Evolutionary conservation across 768 basidiomycete species (phyloP).

Genomic region (Tephrocybe sp.): DNA sequence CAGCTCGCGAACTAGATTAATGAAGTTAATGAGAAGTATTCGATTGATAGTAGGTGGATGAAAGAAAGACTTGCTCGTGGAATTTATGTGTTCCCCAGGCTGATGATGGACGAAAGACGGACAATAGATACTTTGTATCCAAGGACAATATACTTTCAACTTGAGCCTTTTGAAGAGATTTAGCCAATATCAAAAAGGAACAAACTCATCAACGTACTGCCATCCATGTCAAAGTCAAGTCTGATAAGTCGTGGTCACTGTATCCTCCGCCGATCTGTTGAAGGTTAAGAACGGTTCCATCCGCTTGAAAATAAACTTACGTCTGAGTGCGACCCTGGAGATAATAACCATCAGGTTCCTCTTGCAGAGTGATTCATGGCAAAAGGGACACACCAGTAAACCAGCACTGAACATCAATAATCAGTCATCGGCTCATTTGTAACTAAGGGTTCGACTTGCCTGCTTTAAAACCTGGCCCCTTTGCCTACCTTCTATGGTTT

Average conservation of each 20-base stretch:
- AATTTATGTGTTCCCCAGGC: conserved; percentile 63
- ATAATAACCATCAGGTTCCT: background rate
- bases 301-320: conserved; percentile 18
- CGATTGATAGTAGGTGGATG: background rate
- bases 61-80: conserved; percentile 53
- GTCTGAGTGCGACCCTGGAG: conserved; percentile 40
- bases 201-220: conserved; percentile 36
- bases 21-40: conserved; percentile 1
- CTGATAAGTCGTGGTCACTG: conserved; percentile 64
- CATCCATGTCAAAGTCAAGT: conserved; percentile 67
- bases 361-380: background rate
- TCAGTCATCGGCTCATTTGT: background rate
- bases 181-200: background rate
- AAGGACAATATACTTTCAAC: conserved; percentile 55
- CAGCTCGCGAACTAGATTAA: conserved; percentile 44
- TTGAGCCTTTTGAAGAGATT: conserved; percentile 44
- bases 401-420: conserved; percentile 53
- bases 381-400: conserved; percentile 50
- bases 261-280: conserved; percentile 71
- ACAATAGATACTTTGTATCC: conserved; percentile 51
- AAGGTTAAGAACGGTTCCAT: background rate
- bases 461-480: conserved; percentile 66
- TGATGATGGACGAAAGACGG: conserved; percentile 49
- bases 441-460: conserved; percentile 30
- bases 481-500: conserved; percentile 47